These are phyloP conservation scores for Porcisia deanei DNA, from an alignment of 208 protist species.

Conservation along the genomic window DNA sequence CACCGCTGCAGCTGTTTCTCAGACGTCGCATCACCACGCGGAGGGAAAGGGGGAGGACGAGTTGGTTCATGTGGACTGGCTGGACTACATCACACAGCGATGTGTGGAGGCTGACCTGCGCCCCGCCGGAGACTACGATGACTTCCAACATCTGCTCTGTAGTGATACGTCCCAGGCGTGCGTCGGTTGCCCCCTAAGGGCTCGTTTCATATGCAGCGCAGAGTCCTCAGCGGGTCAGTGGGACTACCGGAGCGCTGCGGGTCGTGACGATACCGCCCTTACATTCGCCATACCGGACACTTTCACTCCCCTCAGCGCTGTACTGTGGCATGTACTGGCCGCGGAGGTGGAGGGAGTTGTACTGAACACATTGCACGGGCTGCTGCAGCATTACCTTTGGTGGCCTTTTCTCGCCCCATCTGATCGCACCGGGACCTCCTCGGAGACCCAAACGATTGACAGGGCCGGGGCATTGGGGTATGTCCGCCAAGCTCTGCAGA, in stretches of 20 bases:
- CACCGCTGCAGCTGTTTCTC: background rate
- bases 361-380: constrained; percentile 20
- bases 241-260: background rate
- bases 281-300: background rate
- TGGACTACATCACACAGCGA: constrained; percentile 23
- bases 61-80: constrained; percentile 24
- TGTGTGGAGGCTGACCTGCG: constrained; percentile 12
- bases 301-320: constrained; percentile 25
- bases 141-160: background rate
- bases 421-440: background rate
- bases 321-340: constrained; percentile 50
- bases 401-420: constrained; percentile 12
- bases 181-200: background rate
- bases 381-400: constrained; percentile 29
- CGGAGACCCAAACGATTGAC: background rate
- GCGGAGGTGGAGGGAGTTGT: constrained; percentile 56
- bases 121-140: constrained; percentile 10
- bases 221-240: background rate
- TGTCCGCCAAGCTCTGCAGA: background rate
- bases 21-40: background rate
- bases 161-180: background rate
- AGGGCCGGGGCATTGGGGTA: background rate
- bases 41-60: background rate
- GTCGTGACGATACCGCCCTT: background rate
- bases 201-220: background rate